Base-by-base conservation (phyloP, 2,329 filamentous ascomycete genomes). In the Stagonosporopsis rhizophila region DNA sequence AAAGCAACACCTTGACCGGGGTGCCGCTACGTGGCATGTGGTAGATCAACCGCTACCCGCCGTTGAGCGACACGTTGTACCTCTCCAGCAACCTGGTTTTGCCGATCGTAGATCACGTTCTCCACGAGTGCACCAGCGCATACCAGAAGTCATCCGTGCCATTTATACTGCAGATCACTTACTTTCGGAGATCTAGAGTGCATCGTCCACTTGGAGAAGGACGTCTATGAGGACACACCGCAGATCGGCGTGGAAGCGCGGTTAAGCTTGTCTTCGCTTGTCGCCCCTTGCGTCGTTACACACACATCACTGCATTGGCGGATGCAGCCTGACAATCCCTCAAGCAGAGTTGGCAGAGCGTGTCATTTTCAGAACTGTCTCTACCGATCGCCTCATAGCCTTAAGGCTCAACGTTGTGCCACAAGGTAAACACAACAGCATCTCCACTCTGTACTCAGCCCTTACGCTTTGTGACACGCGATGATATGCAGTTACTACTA, bases 381-480 rank as follows among this genome's bases (percentile, higher is more conserved):
- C 53, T 47, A 56, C 48, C 47, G 42, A 56, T 56, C 53, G 42
- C 28, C 46, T 19, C n/a, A 35, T 50, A 49, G 52, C 45, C 44
- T 17, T 28, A 53, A 41, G 28, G 41, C 27, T 56, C 32, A 28
- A 28, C 25, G 27, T 42, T 35, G 53, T 56, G 42, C 42, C 48
- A 56, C 53, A 56, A 44, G 42, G 47, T 28, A 44, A 52, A 52
- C 47, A 56, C 53, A 35, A 56, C 53, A n/a, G 48, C 53, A 40
- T 27, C 44, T 52, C 38, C 19, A 34, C 17, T 6, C 22, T 22
- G 39, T 17, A 44, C 39, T 19, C 17, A 23, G 14, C 23, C 39
- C 40, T 56, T 56, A 52, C 46, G 47, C 25, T 52, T 47, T 37
- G 53, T 56, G 42, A 56, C 42, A 56, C 44, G n/a, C 38, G 9